phyloP scores from a whole-genome alignment of 306 rosid species.

The Cicer arietinum region DNA sequence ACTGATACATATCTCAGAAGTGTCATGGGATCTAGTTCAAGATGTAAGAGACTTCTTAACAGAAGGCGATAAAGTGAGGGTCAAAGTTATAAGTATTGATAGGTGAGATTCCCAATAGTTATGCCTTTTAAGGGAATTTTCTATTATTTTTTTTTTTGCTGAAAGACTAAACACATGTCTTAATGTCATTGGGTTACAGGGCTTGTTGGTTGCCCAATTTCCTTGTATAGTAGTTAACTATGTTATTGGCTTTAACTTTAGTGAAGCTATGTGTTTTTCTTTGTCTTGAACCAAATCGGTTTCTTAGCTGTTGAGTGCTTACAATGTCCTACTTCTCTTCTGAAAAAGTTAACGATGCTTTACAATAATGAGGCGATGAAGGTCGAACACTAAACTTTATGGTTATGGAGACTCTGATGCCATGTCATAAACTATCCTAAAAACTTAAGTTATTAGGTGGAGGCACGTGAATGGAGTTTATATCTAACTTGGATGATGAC shows the following conservation, averaged over 20 bases:
- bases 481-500: constrained; percentile 3
- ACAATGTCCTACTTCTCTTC: background rate
- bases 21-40: constrained; percentile 93
- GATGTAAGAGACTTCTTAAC: constrained; percentile 82
- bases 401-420: constrained; percentile 4
- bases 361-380: background rate
- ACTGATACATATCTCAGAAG: constrained; percentile 88
- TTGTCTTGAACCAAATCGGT: background rate
- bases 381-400: background rate
- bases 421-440: constrained; percentile 12
- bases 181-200: constrained; percentile 8
- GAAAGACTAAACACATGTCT: constrained; percentile 11
- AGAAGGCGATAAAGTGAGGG: constrained; percentile 73
- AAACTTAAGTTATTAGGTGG: background rate
- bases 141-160: background rate
- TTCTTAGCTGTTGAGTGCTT: constrained; percentile 22
- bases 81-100: constrained; percentile 68
- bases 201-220: constrained; percentile 1
- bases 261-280: constrained; percentile 8
- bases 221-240: background rate
- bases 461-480: background rate
- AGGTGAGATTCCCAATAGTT: constrained; percentile 53
- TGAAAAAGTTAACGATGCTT: constrained; percentile 13
- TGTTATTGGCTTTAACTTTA: constrained; percentile 11
- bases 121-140: constrained; percentile 19